A percentile compares a stretch with the other conserved stretches of the same genome.
These are phyloP conservation scores for Thermoascus crustaceus DNA, from an alignment of 2,329 filamentous ascomycete genomes.

Conservation along the genomic window DNA sequence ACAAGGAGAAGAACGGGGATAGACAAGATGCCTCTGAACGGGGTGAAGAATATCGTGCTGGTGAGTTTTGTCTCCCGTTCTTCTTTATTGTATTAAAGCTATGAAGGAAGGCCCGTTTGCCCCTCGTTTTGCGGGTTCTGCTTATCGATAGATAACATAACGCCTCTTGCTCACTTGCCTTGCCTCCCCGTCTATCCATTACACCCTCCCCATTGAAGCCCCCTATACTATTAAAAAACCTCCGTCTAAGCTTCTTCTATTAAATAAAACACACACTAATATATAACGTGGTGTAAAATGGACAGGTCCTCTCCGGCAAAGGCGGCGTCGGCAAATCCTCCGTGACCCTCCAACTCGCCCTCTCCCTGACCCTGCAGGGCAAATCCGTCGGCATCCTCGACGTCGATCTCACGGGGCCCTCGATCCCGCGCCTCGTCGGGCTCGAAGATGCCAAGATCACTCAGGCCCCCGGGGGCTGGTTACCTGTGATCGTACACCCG, in stretches of 20 bases:
- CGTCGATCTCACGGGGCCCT: conserved; percentile 90
- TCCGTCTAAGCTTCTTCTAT: not conserved
- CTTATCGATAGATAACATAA: conserved; percentile 1
- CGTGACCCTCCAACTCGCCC: conserved; percentile 89
- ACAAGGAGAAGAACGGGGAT: too few species aligned
- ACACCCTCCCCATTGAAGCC: not conserved
- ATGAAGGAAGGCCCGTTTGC: too few species aligned
- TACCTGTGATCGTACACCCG: conserved; percentile 76
- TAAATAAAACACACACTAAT: not conserved
- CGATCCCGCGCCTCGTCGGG: conserved; percentile 88
- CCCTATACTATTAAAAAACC: not conserved
- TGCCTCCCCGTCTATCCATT: not conserved
- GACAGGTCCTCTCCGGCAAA: conserved; percentile 78
- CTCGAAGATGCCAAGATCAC: conserved; percentile 84
- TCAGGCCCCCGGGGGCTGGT: conserved; percentile 85
- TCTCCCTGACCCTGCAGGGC: conserved; percentile 77
- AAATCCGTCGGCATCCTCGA: conserved; percentile 91
- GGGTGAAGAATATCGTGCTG: conserved; percentile 37
- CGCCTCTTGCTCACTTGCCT: not conserved
- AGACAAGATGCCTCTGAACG: conserved; percentile 31
- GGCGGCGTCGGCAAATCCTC: conserved; percentile 97
- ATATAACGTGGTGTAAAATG: conserved; percentile 11
- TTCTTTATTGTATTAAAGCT: too few species aligned
- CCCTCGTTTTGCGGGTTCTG: not conserved
- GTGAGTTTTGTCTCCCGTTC: conserved; percentile 19